Evolutionary conservation across 73 alveolate species (phyloP).

Genomic region (Paramecium caudatum): DNA sequence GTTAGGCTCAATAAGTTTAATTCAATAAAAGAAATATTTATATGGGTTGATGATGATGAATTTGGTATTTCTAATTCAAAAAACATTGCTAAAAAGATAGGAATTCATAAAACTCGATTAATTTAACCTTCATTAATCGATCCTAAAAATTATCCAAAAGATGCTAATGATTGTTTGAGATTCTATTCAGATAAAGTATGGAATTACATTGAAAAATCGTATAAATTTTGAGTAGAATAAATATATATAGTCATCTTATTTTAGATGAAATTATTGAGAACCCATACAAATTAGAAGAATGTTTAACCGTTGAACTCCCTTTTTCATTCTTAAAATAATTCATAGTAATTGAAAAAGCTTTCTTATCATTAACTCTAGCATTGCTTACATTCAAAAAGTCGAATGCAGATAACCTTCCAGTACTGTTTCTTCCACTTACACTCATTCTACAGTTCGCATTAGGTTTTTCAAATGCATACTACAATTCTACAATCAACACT

Average conservation of each 20-base stretch:
- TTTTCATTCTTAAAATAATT: conserved; percentile 35
- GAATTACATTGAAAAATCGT: neutral
- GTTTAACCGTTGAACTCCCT: neutral
- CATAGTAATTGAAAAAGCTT: conserved; percentile 11
- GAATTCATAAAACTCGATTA: neutral
- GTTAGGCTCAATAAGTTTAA: neutral
- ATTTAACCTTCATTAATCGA: conserved; percentile 3
- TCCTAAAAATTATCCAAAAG: conserved; percentile 16
- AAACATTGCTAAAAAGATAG: conserved; percentile 17
- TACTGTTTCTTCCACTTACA: neutral
- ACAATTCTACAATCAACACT: neutral
- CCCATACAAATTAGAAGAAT: neutral
- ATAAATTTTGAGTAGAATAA: neutral
- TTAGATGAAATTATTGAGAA: neutral
- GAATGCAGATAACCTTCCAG: conserved; percentile 26
- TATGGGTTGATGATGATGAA: conserved; percentile 48
- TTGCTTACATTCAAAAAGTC: conserved; percentile 8
- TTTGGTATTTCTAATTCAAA: conserved; percentile 17
- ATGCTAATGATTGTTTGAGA: conserved; percentile 51
- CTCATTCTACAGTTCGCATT: neutral
- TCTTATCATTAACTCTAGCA: conserved; percentile 14
- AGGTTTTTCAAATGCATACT: conserved; percentile 40
- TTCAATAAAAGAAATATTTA: neutral
- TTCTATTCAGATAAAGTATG: neutral
- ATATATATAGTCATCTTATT: neutral